Evolutionary conservation across 768 basidiomycete species (phyloP).

Genomic region (Podaxis pistillaris): DNA sequence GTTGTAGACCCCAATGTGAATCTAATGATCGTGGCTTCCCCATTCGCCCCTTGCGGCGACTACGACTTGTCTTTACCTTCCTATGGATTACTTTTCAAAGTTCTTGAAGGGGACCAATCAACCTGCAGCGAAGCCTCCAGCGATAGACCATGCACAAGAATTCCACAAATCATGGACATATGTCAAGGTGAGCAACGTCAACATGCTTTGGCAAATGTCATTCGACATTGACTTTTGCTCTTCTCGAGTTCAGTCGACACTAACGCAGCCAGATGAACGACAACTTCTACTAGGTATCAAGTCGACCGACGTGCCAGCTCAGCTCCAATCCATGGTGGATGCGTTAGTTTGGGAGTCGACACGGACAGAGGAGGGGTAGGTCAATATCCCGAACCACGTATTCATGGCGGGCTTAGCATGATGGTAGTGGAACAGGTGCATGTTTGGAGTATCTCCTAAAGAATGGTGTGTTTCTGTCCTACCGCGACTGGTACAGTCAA

Average conservation of each 20-base stretch:
- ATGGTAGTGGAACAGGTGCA: conserved; percentile 72
- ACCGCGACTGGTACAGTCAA: neutral
- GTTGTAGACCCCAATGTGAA: neutral
- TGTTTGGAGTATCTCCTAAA: conserved; percentile 92
- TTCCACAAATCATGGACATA: conserved; percentile 76
- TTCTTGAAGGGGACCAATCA: conserved; percentile 54
- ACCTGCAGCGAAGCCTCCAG: conserved; percentile 41
- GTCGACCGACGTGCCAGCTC: conserved; percentile 76
- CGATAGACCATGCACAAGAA: conserved; percentile 67
- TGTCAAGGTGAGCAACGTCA: conserved; percentile 53
- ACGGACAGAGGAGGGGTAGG: conserved; percentile 84
- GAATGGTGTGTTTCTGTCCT: conserved; percentile 53
- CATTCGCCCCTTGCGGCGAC: neutral
- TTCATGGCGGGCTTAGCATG: conserved; percentile 10
- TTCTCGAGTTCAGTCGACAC: conserved; percentile 57
- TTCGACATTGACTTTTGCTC: neutral
- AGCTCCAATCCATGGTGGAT: conserved; percentile 80
- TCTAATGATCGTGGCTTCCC: neutral
- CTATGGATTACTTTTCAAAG: conserved; percentile 87
- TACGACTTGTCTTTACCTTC: conserved; percentile 2
- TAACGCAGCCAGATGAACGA: conserved; percentile 87
- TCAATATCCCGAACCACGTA: conserved; percentile 18
- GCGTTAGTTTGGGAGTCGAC: conserved; percentile 84
- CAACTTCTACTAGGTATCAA: conserved; percentile 79
- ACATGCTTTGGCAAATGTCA: conserved; percentile 1